These are phyloP conservation scores for Elsinoe ampelina DNA, from an alignment of 2,329 filamentous ascomycete species.

Conservation along the genomic window DNA sequence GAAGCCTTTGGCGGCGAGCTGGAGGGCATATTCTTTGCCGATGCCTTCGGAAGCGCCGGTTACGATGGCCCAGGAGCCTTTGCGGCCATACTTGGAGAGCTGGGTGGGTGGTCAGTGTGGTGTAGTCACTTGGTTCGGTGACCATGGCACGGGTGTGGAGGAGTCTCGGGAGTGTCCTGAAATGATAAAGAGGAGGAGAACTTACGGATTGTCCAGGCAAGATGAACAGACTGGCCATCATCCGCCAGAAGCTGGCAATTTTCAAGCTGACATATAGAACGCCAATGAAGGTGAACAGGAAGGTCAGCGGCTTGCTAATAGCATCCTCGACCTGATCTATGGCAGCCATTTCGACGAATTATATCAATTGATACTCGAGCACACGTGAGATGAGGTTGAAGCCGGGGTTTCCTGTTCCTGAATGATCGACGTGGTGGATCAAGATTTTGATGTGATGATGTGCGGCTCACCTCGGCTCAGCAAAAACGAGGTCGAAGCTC, in stretches of 20 bases:
- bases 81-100: conserved; percentile 83
- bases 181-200: neutral
- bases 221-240: conserved; percentile 41
- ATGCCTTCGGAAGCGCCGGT: conserved; percentile 95
- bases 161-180: too few relatives aligned
- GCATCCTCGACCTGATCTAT: conserved; percentile 20
- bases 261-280: conserved; percentile 30
- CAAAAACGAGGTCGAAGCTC: neutral
- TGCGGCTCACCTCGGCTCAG: neutral
- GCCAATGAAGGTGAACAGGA: conserved; percentile 30
- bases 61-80: conserved; percentile 87
- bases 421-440: neutral
- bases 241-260: conserved; percentile 38
- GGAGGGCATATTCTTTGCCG: conserved; percentile 88
- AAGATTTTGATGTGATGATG: conserved; percentile 8
- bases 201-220: conserved; percentile 40
- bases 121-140: too few relatives aligned
- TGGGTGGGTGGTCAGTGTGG: conserved; percentile 29
- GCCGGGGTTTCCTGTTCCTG: neutral
- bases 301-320: conserved; percentile 25
- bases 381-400: neutral
- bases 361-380: neutral
- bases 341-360: neutral
- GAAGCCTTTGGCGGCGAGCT: conserved; percentile 85
- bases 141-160: too few relatives aligned